A percentile compares a stretch with the other conserved stretches of the same genome.
phyloP scores from a whole-genome alignment of 2,329 filamentous ascomycete species.

The Trichoderma afroharzianum region DNA sequence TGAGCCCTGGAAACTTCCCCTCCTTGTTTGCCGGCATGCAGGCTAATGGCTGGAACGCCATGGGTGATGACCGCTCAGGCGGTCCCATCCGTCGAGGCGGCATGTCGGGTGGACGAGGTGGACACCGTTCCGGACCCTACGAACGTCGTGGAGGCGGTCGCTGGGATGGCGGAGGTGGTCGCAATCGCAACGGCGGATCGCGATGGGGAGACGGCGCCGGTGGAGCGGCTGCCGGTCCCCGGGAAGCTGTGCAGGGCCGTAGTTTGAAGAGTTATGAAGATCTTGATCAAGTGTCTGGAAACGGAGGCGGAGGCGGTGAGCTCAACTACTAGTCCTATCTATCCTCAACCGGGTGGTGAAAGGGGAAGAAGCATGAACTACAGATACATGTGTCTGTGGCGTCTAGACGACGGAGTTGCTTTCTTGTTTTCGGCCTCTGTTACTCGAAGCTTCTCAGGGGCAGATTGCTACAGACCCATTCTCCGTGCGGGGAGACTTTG shows the following conservation, averaged over 20 bases:
- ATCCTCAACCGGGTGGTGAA: background rate
- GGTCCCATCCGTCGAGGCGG: conserved; percentile 69
- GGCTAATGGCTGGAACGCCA: conserved; percentile 48
- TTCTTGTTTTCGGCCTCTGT: background rate
- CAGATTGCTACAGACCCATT: background rate
- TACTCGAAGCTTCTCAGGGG: background rate
- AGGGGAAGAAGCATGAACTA: background rate
- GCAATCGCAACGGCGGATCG: conserved; percentile 49
- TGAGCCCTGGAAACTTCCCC: conserved; percentile 45
- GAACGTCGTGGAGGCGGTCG: conserved; percentile 62
- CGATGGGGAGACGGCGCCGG: conserved; percentile 74
- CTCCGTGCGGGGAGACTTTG: background rate
- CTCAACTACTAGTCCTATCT: conserved; percentile 78
- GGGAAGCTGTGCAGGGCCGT: conserved; percentile 87
- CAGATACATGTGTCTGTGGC: background rate
- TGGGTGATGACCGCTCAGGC: conserved; percentile 55
- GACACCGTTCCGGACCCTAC: conserved; percentile 67
- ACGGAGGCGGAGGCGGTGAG: conserved; percentile 69
- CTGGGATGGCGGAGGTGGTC: conserved; percentile 47
- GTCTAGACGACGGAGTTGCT: background rate
- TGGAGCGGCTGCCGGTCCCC: conserved; percentile 73
- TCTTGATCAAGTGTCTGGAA: conserved; percentile 76
- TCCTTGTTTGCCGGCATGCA: conserved; percentile 54
- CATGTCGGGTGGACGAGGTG: conserved; percentile 46
- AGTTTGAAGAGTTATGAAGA: conserved; percentile 98